phyloP scores from a whole-genome alignment of 495 filamentous ascomycete species.

The Hypoxylon fuscum region DNA sequence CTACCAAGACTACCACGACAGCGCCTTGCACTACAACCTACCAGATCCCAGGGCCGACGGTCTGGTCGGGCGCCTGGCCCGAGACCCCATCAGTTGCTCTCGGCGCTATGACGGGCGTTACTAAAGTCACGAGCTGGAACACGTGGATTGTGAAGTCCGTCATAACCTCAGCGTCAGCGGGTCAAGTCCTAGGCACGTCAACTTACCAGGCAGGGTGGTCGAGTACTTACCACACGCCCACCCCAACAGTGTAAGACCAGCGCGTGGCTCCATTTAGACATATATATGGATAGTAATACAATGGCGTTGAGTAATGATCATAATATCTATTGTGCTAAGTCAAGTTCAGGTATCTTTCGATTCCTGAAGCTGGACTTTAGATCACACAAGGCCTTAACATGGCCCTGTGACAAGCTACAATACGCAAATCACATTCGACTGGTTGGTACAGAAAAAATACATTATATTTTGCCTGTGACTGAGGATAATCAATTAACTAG shows the following conservation, averaged over 20 bases:
- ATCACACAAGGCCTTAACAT: no score
- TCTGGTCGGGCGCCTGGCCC: conserved; percentile 48
- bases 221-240: conserved; percentile 20
- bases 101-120: conserved; percentile 36
- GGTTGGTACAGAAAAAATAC: no score
- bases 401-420: no score
- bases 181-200: conserved; percentile 33
- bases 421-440: no score
- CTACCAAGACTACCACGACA: conserved; percentile 39
- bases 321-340: no score
- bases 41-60: conserved; percentile 39
- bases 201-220: conserved; percentile 45
- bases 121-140: conserved; percentile 41
- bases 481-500: no score
- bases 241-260: conserved; percentile 13
- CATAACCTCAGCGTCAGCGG: conserved; percentile 43
- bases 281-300: no score
- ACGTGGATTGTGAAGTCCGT: conserved; percentile 49
- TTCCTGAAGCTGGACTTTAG: no score
- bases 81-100: conserved; percentile 43
- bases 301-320: no score
- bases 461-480: no score
- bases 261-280: no score
- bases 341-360: no score
- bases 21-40: conserved; percentile 45